These are phyloP conservation scores for Euphorbia peplus DNA, from an alignment of 345 rosid species.

Conservation along the genomic window DNA sequence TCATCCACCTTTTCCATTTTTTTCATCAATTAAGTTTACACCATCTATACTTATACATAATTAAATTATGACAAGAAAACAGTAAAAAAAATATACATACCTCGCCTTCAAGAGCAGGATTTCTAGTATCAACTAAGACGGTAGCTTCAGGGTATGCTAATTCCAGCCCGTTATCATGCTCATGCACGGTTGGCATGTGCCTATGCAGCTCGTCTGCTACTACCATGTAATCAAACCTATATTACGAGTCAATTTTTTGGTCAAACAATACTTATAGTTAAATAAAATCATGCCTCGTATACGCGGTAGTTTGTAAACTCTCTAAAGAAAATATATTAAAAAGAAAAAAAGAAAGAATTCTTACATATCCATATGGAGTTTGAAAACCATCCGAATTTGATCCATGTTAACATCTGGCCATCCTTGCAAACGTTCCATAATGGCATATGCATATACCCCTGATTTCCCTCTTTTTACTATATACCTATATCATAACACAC, in stretches of 20 bases:
- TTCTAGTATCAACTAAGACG: neutral
- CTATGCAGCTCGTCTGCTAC: slow-evolving; percentile 13
- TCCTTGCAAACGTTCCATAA: slow-evolving; percentile 17
- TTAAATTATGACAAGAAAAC: too few relatives aligned
- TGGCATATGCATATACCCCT: slow-evolving; percentile 11
- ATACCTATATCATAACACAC: neutral
- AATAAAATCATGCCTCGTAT: too few relatives aligned
- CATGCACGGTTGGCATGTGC: slow-evolving; percentile 17
- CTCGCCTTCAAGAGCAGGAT: slow-evolving; percentile 12
- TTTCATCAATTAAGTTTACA: too few relatives aligned
- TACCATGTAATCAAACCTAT: slow-evolving; percentile 3
- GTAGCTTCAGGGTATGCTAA: slow-evolving; percentile 25
- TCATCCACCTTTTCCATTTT: slow-evolving; percentile 19
- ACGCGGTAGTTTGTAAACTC: too few relatives aligned
- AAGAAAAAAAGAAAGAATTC: too few relatives aligned
- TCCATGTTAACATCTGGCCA: slow-evolving; percentile 12
- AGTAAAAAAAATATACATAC: neutral
- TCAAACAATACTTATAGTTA: too few relatives aligned
- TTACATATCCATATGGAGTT: slow-evolving; percentile 2
- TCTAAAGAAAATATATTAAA: too few relatives aligned
- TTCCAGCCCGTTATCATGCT: neutral
- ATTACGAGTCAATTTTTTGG: neutral
- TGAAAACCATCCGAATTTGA: slow-evolving; percentile 14
- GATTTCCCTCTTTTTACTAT: slow-evolving; percentile 11
- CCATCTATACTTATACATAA: too few relatives aligned